These are phyloP conservation scores for Syncephalastrum racemosum DNA, from an alignment of 371 early-diverging fungal species.

Conservation along the genomic window DNA sequence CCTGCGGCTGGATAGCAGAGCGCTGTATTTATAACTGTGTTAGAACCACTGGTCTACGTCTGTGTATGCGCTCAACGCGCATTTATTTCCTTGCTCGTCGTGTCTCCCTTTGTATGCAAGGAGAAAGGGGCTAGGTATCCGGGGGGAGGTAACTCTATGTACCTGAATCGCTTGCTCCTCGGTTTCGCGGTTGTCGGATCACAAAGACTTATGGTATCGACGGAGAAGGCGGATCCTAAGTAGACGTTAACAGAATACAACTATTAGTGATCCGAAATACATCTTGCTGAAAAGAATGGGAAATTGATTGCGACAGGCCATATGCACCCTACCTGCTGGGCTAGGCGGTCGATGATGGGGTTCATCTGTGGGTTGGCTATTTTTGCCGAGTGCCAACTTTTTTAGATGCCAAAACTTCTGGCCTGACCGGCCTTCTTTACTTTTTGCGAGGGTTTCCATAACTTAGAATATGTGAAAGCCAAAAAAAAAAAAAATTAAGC, in stretches of 20 bases:
- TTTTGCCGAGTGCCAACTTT: slow-evolving; percentile 14
- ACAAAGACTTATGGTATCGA: slow-evolving; percentile 14
- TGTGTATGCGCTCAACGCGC: too few relatives aligned
- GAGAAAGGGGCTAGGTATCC: not conserved
- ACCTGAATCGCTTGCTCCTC: slow-evolving; percentile 22
- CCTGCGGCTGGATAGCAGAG: slow-evolving; percentile 8
- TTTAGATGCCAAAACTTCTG: slow-evolving; percentile 19
- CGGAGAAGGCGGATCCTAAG: slow-evolving; percentile 12
- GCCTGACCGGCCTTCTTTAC: not conserved
- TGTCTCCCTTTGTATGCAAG: too few relatives aligned
- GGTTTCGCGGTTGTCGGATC: slow-evolving; percentile 9
- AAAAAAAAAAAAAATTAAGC: too few relatives aligned
- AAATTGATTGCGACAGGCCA: too few relatives aligned
- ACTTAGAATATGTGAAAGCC: too few relatives aligned
- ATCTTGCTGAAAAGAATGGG: not conserved
- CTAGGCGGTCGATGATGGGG: slow-evolving; percentile 12
- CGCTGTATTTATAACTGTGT: slow-evolving; percentile 3
- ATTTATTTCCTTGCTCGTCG: too few relatives aligned
- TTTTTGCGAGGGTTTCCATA: too few relatives aligned
- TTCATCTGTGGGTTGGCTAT: slow-evolving; percentile 7
- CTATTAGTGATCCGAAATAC: not conserved
- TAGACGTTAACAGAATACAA: not conserved
- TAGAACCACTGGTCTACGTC: not conserved
- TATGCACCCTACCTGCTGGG: slow-evolving; percentile 8
- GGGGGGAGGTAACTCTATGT: slow-evolving; percentile 2